Evolutionary conservation across 2,329 filamentous ascomycete genomes (phyloP), one percentile per base, ranked within the genome.

Genomic region (Aspergillus costaricaensis): DNA sequence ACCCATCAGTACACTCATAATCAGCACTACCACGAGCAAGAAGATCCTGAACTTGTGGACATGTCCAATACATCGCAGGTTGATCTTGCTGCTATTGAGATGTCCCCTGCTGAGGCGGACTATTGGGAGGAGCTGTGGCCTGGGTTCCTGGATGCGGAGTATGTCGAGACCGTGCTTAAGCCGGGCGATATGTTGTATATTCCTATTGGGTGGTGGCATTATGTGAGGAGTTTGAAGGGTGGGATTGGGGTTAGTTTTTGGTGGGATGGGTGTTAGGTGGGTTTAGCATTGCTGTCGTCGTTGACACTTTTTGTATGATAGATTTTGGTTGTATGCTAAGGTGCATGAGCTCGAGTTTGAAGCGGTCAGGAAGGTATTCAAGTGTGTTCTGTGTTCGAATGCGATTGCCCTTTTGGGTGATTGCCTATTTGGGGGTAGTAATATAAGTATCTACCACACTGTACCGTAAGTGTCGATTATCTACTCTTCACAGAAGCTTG

Each of bases 211-310:
- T 99, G 95, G 94, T 99, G 95, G 95, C 95, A 99, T 80, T 98
- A 97, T 76, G 91, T 98, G 3, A 83, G 91, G 61, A 92, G 92
- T 53, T 73, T 98, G 70, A 92, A 87, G 59, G 86, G 91, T 19
- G 96, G 94, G 72, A 93, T 96, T 71, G 97, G 93, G 67, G 92
- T 98, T 12, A 97, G 92, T 72, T 98, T 97, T 72, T 99, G 95
- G 95, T 99, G 91, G 90, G 90, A 91, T 36, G 32, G 32, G 12
- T 36, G 12, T 5, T 14, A 36, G 12, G 12, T 36, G 32, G 2
- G 5, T 36, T 6, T 36, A 15, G 12, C 32, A 14, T 36, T 36
- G 32, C 4, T 36, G 4, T 27, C 12, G 1, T 15, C 12, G 32
- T 0, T 36, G 32, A 5, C 2, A 36, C 2, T 4, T 15, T 1